Percentiles rank a stretch among this genome's conserved stretches.
phyloP scores from a whole-genome alignment of 2,329 filamentous ascomycete species.

The Pseudonectria buxi region DNA sequence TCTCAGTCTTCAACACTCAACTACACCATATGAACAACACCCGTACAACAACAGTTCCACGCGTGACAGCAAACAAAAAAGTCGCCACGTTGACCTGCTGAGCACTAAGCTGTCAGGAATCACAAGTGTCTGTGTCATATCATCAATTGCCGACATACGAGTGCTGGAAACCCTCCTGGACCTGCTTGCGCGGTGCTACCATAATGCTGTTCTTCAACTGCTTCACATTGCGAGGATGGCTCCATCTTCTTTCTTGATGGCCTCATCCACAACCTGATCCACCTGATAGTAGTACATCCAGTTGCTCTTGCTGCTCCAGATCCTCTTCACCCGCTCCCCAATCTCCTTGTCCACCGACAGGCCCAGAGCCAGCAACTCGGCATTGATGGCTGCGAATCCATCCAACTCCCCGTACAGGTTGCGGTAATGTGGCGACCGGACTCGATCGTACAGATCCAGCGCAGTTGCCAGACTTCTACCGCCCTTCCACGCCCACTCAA shows the following conservation, averaged over 20 bases:
- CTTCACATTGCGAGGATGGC: background rate
- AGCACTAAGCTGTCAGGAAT: no score
- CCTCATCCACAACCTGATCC: slow-evolving; percentile 11
- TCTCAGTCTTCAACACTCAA: no score
- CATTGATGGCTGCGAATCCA: slow-evolving; percentile 12
- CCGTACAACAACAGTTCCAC: no score
- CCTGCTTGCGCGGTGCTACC: no score
- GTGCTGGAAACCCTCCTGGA: no score
- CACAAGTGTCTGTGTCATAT: no score
- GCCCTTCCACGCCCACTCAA: slow-evolving; percentile 18
- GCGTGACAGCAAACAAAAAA: no score
- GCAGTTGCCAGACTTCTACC: slow-evolving; percentile 12
- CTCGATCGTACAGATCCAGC: slow-evolving; percentile 19
- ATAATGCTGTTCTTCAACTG: no score
- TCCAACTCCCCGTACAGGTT: slow-evolving; percentile 20
- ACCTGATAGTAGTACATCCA: slow-evolving; percentile 25
- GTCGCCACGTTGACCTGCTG: no score
- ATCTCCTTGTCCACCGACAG: slow-evolving; percentile 20
- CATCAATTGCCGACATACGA: no score
- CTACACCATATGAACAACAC: no score
- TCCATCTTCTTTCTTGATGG: slow-evolving; percentile 1
- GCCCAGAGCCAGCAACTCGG: slow-evolving; percentile 9
- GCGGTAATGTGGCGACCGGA: slow-evolving; percentile 24
- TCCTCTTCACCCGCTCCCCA: slow-evolving; percentile 14
- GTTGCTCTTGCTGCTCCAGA: slow-evolving; percentile 12